Evolutionary conservation across 441 rosid species (phyloP).

Genomic region (Adansonia rubrostipa): DNA sequence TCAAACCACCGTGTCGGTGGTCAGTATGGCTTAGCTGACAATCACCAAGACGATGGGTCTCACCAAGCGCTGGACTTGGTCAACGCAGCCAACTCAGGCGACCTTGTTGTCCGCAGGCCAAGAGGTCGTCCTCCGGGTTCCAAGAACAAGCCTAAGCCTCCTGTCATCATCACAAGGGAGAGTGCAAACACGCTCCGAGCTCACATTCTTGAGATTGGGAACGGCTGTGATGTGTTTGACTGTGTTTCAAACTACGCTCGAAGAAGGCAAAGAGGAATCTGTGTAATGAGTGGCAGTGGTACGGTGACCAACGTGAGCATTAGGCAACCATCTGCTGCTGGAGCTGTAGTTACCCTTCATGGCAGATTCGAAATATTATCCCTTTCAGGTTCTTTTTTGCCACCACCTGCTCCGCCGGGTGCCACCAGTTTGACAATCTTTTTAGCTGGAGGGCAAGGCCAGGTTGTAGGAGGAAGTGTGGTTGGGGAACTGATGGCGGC

Average conservation of each 20-base stretch:
- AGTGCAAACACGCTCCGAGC: constrained; percentile 93
- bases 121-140: constrained; percentile 95
- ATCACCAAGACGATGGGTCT: constrained; percentile 39
- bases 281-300: constrained; percentile 82
- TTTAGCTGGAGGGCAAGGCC: constrained; percentile 89
- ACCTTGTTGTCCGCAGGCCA: constrained; percentile 55
- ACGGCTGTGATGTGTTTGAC: constrained; percentile 85
- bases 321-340: constrained; percentile 82
- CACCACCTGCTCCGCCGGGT: constrained; percentile 97
- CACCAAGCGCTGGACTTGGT: constrained; percentile 54
- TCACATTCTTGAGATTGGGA: constrained; percentile 90
- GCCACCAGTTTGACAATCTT: constrained; percentile 89
- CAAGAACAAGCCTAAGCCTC: constrained; percentile 87
- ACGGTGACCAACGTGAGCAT: constrained; percentile 88
- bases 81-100: constrained; percentile 43
- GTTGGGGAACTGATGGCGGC: constrained; percentile 86
- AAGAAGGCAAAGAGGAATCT: constrained; percentile 86
- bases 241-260: constrained; percentile 82
- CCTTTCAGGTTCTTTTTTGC: constrained; percentile 84
- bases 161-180: constrained; percentile 88
- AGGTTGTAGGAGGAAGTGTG: constrained; percentile 91
- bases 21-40: constrained; percentile 38
- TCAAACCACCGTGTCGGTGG: constrained; percentile 32
- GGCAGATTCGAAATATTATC: constrained; percentile 94
- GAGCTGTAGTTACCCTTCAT: constrained; percentile 72